Evolutionary conservation across 805 yeast genomes (phyloP), one percentile per base, ranked within the genome.

Genomic region (Lipomyces orientalis): DNA sequence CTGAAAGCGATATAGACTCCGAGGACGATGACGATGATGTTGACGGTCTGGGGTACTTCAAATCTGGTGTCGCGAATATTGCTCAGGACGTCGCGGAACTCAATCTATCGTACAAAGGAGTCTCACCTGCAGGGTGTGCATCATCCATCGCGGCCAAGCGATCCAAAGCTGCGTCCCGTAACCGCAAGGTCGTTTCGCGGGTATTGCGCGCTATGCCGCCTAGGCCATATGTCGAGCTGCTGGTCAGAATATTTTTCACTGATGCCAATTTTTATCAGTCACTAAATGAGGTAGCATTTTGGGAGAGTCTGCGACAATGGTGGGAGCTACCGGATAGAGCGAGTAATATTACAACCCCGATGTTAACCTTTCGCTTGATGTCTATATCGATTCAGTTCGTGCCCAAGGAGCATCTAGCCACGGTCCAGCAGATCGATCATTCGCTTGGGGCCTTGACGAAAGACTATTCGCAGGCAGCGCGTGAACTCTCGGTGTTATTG

Each of bases 11-110:
- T 4, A 14, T 60, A 31, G 62, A 64, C 33, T 64, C 60, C 54
- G 71, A 65, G n/a, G 69, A 62, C n/a, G 65, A 65, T 19, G 61
- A 61, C 8, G 68, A 67, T 39, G 64, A 56, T 39, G 64, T 52
- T 9, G 71, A 65, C 46, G 60, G 60, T 14, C 60, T 68, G 19
- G 71, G 71, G 10, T 68, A 68, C 33, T 68, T 68, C 64, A 59
- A 58, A 33, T 62, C 63, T 5, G 71, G 71, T 54, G 66, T 68
- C 4, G 58, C 68, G 14, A 68, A 68, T 57, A 68, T 68, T 33
- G 71, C 71, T 7, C 68, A 63, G 34, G 71, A 68, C 52, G 62
- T 68, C 49, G 71, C 71, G 29, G 71, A 68, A 29, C 67, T 68
- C 12, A 68, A 68, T 52, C 71, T 68, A 4, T 58, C 67, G 25